These are phyloP conservation scores for Aspergillus fructus DNA, from an alignment of 2,329 filamentous ascomycete genomes.

Conservation along the genomic window DNA sequence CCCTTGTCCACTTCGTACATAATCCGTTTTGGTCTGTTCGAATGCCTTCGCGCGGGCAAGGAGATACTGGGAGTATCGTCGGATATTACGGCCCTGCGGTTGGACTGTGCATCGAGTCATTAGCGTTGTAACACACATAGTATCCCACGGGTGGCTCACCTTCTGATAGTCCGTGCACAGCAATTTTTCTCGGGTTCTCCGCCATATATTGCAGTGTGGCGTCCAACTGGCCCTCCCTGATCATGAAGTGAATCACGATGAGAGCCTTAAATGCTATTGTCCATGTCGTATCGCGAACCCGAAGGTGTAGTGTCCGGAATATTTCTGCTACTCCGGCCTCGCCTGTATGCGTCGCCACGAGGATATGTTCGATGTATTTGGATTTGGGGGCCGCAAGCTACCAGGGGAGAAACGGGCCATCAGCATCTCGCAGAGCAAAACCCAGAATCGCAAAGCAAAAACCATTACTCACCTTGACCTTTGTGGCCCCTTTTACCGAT, in stretches of 20 bases:
- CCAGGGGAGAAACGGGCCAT: constrained; percentile 20
- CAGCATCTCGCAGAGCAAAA: constrained; percentile 9
- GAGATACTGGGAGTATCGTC: constrained; percentile 86
- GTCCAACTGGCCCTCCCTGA: constrained; percentile 87
- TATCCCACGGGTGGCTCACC: constrained; percentile 56
- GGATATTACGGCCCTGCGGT: constrained; percentile 91
- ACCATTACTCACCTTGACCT: constrained; percentile 73
- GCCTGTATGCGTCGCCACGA: constrained; percentile 90
- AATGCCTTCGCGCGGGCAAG: constrained; percentile 78
- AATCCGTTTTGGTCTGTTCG: constrained; percentile 82
- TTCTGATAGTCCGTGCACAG: constrained; percentile 88
- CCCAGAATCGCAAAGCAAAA: not conserved
- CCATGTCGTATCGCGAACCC: constrained; percentile 94
- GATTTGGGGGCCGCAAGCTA: constrained; percentile 95
- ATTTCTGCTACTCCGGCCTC: constrained; percentile 95
- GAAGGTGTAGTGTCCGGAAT: constrained; percentile 84
- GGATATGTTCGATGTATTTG: constrained; percentile 98
- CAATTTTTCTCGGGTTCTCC: constrained; percentile 77
- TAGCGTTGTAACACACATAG: constrained; percentile 29
- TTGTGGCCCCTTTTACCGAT: constrained; percentile 97
- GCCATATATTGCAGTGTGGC: constrained; percentile 83
- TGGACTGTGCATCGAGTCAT: constrained; percentile 63
- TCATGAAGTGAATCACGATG: constrained; percentile 96
- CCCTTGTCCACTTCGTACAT: constrained; percentile 78
- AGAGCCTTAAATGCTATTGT: constrained; percentile 98